Evolutionary conservation across 2,329 filamentous ascomycete species (phyloP).

Genomic region (Ascochyta fabae): DNA sequence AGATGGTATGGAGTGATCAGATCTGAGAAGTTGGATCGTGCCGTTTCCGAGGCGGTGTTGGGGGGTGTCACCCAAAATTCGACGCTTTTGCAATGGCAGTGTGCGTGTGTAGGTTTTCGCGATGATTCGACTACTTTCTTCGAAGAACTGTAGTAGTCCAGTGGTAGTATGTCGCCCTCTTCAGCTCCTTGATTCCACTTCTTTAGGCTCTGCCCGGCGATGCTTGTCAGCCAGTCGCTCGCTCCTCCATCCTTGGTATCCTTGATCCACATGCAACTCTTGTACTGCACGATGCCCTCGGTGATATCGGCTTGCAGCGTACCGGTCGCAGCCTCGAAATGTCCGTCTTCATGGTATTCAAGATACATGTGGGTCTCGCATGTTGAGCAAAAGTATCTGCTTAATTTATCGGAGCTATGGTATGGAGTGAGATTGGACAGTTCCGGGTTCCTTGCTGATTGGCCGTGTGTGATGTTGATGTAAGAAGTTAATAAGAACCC

Average conservation of each 20-base stretch:
- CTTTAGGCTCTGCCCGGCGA: constrained; percentile 31
- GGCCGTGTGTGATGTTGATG: constrained; percentile 44
- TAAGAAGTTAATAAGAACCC: constrained; percentile 54
- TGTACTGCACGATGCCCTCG: constrained; percentile 37
- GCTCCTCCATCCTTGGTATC: constrained; percentile 62
- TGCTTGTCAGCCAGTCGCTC: constrained; percentile 53
- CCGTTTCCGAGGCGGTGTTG: constrained; percentile 29
- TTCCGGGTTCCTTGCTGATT: constrained; percentile 24
- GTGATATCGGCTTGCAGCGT: constrained; percentile 43
- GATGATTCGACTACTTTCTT: neutral
- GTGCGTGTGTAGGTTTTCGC: constrained; percentile 43
- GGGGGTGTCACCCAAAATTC: constrained; percentile 50
- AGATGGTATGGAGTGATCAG: constrained; percentile 30
- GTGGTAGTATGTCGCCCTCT: neutral
- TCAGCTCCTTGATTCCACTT: constrained; percentile 27
- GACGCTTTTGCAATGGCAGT: constrained; percentile 57
- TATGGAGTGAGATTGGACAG: constrained; percentile 45
- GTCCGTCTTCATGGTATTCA: constrained; percentile 32
- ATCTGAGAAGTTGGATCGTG: constrained; percentile 53
- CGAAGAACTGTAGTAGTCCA: neutral
- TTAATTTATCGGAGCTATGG: constrained; percentile 44
- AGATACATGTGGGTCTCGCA: constrained; percentile 57
- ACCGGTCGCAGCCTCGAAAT: constrained; percentile 53
- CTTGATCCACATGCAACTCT: constrained; percentile 55
- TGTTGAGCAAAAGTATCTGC: constrained; percentile 51